phyloP scores from a whole-genome alignment of 164 flowering plant genomes.

The Hamamelis virginiana region DNA sequence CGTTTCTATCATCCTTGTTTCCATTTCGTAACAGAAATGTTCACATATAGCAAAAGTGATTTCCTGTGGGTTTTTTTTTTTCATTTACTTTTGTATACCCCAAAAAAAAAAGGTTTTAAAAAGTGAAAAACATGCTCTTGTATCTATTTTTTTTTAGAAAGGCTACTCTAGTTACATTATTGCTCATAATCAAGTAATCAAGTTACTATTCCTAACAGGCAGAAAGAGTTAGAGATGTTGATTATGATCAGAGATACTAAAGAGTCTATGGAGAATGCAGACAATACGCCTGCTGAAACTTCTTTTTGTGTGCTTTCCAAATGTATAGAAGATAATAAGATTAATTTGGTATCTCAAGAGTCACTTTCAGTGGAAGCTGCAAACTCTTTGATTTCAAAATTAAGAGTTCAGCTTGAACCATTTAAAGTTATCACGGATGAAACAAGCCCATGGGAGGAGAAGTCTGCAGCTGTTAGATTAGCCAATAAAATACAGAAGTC shows the following conservation, averaged over 20 bases:
- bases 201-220: slow-evolving; percentile 32
- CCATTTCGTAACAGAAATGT: not conserved
- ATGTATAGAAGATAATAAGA: slow-evolving; percentile 42
- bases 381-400: slow-evolving; percentile 46
- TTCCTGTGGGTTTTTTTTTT: not conserved
- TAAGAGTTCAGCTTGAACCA: slow-evolving; percentile 68
- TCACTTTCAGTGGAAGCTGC: slow-evolving; percentile 58
- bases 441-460: slow-evolving; percentile 78
- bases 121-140: not conserved
- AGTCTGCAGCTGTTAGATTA: slow-evolving; percentile 61
- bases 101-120: too few relatives aligned
- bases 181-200: not conserved
- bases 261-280: slow-evolving; percentile 17
- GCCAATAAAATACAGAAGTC: slow-evolving; percentile 55
- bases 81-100: not conserved
- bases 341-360: slow-evolving; percentile 48
- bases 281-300: slow-evolving; percentile 10
- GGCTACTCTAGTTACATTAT: not conserved
- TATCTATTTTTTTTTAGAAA: not conserved
- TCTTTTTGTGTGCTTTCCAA: slow-evolving; percentile 28
- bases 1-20: not conserved
- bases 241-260: slow-evolving; percentile 33
- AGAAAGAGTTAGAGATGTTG: slow-evolving; percentile 63
- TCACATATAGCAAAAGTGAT: not conserved
- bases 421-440: slow-evolving; percentile 59